Evolutionary conservation across 441 rosid genomes (phyloP).

Genomic region (Adansonia madagascariensis): DNA sequence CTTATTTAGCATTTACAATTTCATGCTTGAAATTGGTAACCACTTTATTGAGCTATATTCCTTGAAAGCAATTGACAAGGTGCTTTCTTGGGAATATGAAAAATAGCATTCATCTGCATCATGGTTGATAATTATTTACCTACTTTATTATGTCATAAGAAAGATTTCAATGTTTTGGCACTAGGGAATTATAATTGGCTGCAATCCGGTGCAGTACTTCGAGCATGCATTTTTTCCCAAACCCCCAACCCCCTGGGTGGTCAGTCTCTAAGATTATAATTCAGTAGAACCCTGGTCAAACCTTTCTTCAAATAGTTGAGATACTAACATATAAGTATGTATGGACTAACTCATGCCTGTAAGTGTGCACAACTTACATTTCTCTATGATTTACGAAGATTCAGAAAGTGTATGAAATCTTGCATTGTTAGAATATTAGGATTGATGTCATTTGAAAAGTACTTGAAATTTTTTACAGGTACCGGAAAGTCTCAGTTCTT

Average conservation of each 20-base stretch:
- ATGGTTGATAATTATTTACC: not conserved
- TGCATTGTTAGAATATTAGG: not conserved
- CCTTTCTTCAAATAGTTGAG: slow-evolving; percentile 7
- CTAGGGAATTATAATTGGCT: not conserved
- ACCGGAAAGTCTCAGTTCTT: slow-evolving; percentile 98
- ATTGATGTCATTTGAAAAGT: not conserved
- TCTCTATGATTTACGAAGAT: slow-evolving; percentile 18
- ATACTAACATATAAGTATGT: not conserved
- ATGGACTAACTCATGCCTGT: not conserved
- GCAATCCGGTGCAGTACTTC: not conserved
- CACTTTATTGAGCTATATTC: not conserved
- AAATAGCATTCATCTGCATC: not conserved
- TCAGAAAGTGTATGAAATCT: not conserved
- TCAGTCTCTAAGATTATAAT: not conserved
- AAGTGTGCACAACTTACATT: not conserved
- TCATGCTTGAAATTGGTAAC: slow-evolving; percentile 4
- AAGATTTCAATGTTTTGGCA: slow-evolving; percentile 3
- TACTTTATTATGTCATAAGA: not conserved
- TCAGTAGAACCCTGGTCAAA: not conserved
- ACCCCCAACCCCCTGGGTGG: not conserved
- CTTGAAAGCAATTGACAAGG: not conserved
- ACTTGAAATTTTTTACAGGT: slow-evolving; percentile 50
- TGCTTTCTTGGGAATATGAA: not conserved
- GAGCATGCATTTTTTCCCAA: not conserved
- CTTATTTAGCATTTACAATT: slow-evolving; percentile 1